Percentiles rank a stretch among this genome's conserved stretches.
phyloP scores from a whole-genome alignment of 225 moss, liverwort and hornwort species.

The Neckera pumila region DNA sequence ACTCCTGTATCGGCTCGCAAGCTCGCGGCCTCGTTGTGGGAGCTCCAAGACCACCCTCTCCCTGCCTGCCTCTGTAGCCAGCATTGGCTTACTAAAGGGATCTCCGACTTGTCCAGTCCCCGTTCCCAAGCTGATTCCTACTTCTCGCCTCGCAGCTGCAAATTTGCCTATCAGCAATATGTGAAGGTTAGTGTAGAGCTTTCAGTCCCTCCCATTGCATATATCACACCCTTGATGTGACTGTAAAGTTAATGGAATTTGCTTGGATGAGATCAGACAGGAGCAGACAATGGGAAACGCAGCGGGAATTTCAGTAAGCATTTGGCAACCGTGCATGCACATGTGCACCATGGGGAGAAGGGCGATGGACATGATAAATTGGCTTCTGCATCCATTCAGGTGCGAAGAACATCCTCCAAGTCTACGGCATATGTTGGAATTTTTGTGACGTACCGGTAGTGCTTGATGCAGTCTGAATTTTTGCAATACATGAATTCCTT shows the following conservation, averaged over 20 bases:
- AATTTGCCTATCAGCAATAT: slow-evolving; percentile 36
- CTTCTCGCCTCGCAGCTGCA: slow-evolving; percentile 48
- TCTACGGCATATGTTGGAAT: not conserved
- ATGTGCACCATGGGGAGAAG: slow-evolving; percentile 62
- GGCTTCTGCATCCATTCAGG: slow-evolving; percentile 11
- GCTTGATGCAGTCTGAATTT: not conserved
- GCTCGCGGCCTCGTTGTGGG: slow-evolving; percentile 92
- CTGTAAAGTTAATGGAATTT: not conserved
- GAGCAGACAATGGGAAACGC: slow-evolving; percentile 32
- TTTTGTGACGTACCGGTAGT: not conserved
- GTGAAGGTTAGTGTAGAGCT: slow-evolving; percentile 26
- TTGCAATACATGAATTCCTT: not conserved
- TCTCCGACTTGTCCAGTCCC: slow-evolving; percentile 64
- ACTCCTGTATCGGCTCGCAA: slow-evolving; percentile 81
- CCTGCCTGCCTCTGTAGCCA: slow-evolving; percentile 46
- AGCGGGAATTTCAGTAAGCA: slow-evolving; percentile 48
- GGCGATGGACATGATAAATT: slow-evolving; percentile 28
- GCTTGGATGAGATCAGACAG: slow-evolving; percentile 14
- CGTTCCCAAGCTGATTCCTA: slow-evolving; percentile 56
- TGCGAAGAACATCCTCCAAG: not conserved
- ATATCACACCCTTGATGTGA: not conserved
- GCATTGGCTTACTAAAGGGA: slow-evolving; percentile 34
- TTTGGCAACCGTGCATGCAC: slow-evolving; percentile 71
- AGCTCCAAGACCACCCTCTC: slow-evolving; percentile 83
- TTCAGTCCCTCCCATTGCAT: not conserved